Percentiles rank a stretch among this genome's conserved stretches.
Conservation (phyloP, 1,284 basidiomycete species). For the Pseudozyma thailandica region DNA sequence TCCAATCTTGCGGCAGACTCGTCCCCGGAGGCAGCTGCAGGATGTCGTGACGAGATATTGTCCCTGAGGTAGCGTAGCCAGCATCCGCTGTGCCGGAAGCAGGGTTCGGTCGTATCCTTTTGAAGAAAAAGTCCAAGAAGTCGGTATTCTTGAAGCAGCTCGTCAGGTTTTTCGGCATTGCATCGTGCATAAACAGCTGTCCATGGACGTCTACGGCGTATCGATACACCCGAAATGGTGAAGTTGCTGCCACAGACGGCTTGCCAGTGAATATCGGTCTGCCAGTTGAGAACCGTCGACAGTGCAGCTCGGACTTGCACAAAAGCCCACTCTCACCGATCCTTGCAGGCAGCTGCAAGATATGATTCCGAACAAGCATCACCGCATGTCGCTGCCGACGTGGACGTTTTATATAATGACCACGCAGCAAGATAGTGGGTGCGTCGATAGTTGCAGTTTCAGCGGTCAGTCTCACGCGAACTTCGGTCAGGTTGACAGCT, state of each 20-base stretch:
- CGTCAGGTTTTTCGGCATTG: conserved; percentile 66
- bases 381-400: neutral
- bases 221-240: conserved; percentile 53
- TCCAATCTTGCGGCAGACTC: conserved; percentile 18
- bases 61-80: conserved; percentile 6
- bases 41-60: conserved; percentile 34
- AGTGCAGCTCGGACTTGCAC: no score
- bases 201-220: conserved; percentile 67
- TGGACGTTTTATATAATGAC: no score
- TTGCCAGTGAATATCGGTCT: neutral
- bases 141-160: conserved; percentile 52
- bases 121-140: conserved; percentile 60
- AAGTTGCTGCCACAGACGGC: neutral
- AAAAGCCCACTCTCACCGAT: no score
- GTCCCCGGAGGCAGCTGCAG: conserved; percentile 8
- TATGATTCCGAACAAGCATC: neutral
- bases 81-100: conserved; percentile 2
- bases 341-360: neutral
- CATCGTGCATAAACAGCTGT: conserved; percentile 65
- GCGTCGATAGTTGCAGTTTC: no score
- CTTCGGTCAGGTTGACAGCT: conserved; percentile 1
- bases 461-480: no score
- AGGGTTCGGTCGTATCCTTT: conserved; percentile 38
- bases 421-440: no score
- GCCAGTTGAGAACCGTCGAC: no score